Percentiles rank a stretch among this genome's conserved stretches.
phyloP scores from a whole-genome alignment of 148 eudicot species.

The Chenopodium formosanum region DNA sequence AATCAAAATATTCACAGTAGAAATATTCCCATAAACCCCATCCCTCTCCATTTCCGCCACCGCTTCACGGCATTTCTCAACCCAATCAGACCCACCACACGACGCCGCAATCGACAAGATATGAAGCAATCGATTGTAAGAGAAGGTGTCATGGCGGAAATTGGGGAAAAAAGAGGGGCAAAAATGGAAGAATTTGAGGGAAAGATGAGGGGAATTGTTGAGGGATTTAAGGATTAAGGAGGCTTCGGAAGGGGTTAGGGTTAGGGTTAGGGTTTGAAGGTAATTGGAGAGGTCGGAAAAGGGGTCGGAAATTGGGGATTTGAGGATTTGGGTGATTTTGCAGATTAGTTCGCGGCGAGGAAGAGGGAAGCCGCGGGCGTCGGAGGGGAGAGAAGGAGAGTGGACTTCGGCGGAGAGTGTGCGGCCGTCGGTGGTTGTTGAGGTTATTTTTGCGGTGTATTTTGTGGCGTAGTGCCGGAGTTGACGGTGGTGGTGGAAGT shows the following conservation, averaged over 20 bases:
- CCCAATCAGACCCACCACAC: conserved; percentile 30
- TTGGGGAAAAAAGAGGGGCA: conserved; percentile 56
- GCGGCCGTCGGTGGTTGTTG: conserved; percentile 48
- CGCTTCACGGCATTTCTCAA: conserved; percentile 27
- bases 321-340: conserved; percentile 53
- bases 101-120: conserved; percentile 49
- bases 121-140: conserved; percentile 66
- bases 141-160: conserved; percentile 65
- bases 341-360: conserved; percentile 89
- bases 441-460: conserved; percentile 62
- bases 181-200: conserved; percentile 66
- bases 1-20: conserved; percentile 78
- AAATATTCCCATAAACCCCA: conserved; percentile 59
- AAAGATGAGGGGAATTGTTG: conserved; percentile 41
- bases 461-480: conserved; percentile 70
- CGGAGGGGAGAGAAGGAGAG: conserved; percentile 43
- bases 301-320: conserved; percentile 23
- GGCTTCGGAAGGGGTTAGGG: conserved; percentile 68
- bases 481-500: not conserved
- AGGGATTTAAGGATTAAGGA: conserved; percentile 74
- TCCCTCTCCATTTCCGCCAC: conserved; percentile 56
- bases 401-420: conserved; percentile 51
- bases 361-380: conserved; percentile 63
- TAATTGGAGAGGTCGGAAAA: conserved; percentile 10
- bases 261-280: conserved; percentile 37